These are phyloP conservation scores for Talaromyces wortmannii DNA, from an alignment of 495 filamentous ascomycete species.

Conservation along the genomic window DNA sequence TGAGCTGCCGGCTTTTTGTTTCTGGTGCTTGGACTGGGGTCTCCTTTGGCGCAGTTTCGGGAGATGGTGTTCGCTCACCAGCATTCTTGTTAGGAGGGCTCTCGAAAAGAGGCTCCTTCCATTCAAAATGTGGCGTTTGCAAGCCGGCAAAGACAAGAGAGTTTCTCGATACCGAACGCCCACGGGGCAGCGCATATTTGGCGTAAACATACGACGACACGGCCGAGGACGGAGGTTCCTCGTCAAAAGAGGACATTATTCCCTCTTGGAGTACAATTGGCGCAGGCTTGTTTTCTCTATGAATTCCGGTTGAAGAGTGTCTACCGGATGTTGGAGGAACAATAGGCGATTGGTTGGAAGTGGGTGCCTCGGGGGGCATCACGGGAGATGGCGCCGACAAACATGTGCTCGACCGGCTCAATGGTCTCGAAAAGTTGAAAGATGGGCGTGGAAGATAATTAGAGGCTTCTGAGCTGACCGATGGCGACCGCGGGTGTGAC, in stretches of 20 bases:
- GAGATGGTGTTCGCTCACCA: constrained; percentile 24
- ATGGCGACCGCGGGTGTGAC: constrained; percentile 64
- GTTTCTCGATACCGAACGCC: constrained; percentile 64
- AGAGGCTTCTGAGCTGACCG: constrained; percentile 71
- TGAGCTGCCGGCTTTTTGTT: neutral
- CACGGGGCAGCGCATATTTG: constrained; percentile 76
- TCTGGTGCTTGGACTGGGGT: neutral
- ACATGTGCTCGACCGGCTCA: constrained; percentile 67
- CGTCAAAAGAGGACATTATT: constrained; percentile 16
- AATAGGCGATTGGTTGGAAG: neutral
- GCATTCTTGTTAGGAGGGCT: constrained; percentile 40
- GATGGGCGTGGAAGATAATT: constrained; percentile 58
- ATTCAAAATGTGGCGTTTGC: constrained; percentile 51
- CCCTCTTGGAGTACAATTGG: constrained; percentile 28
- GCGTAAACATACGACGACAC: constrained; percentile 77
- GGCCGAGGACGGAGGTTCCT: constrained; percentile 34
- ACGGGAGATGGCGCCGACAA: constrained; percentile 26
- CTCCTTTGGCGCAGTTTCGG: constrained; percentile 4
- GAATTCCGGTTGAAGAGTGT: constrained; percentile 16
- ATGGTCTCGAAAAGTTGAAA: constrained; percentile 89
- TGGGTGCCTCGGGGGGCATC: constrained; percentile 19
- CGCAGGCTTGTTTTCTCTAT: constrained; percentile 25
- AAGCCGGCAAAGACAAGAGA: constrained; percentile 59
- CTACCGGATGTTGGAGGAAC: constrained; percentile 1
- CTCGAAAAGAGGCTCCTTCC: constrained; percentile 50